Evolutionary conservation across 306 rosid genomes (phyloP).

Genomic region (Citrullus amarus): DNA sequence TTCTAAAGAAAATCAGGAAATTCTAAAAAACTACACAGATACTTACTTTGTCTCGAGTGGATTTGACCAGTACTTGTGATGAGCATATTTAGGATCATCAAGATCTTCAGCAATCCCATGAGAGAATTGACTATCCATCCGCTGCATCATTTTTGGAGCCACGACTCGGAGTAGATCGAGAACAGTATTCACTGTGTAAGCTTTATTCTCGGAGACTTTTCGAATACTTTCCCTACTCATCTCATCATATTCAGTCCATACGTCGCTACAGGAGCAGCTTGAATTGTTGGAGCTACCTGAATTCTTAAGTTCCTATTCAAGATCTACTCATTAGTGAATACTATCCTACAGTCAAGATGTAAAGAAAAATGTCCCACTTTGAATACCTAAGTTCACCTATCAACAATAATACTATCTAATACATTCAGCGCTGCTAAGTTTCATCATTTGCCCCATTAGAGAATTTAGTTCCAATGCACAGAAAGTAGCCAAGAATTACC

Average conservation of each 20-base stretch:
- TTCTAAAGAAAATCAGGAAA: not conserved
- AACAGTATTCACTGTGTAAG: conserved; percentile 34
- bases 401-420: not conserved
- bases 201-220: conserved; percentile 25
- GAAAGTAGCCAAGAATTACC: conserved; percentile 22
- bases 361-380: not conserved
- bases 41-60: conserved; percentile 75
- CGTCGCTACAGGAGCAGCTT: conserved; percentile 32
- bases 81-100: conserved; percentile 51
- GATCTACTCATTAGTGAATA: conserved; percentile 5
- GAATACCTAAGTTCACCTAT: not conserved
- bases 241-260: conserved; percentile 43
- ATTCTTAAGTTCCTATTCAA: conserved; percentile 28
- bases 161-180: conserved; percentile 37
- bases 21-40: not conserved
- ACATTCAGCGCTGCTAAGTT: not conserved
- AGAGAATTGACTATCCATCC: conserved; percentile 62
- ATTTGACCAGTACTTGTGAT: conserved; percentile 81
- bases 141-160: conserved; percentile 57
- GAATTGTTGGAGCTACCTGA: conserved; percentile 16
- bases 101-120: conserved; percentile 69
- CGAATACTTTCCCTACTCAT: conserved; percentile 30
- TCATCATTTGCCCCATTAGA: not conserved
- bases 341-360: not conserved
- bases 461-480: not conserved